phyloP scores from a whole-genome alignment of 164 flowering plant genomes.

The Santalum album region DNA sequence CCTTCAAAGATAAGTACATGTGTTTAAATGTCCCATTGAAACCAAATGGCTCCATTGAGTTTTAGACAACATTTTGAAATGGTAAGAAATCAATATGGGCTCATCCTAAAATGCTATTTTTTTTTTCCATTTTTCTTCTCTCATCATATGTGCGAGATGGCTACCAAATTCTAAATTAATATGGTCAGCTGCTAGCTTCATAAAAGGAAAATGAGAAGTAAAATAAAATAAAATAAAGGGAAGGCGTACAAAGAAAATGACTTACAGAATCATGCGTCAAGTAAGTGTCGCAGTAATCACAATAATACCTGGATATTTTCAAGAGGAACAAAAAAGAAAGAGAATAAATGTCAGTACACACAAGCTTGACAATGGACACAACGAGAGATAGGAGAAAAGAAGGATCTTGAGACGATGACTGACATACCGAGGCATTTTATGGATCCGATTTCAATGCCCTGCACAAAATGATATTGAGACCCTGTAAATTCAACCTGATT shows the following conservation, averaged over 20 bases:
- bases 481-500: neutral
- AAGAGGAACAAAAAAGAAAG: neutral
- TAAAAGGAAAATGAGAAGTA: neutral
- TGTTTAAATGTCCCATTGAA: no score
- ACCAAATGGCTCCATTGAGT: no score
- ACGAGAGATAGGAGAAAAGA: neutral
- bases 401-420: neutral
- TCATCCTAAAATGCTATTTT: no score
- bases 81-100: no score
- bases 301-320: conserved; percentile 49
- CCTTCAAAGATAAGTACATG: no score
- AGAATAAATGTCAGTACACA: neutral
- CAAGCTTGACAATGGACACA: neutral
- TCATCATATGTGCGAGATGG: no score
- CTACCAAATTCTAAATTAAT: no score
- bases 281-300: conserved; percentile 96
- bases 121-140: no score
- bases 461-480: neutral
- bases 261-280: conserved; percentile 96
- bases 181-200: no score
- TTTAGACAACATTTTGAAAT: no score
- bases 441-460: neutral
- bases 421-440: conserved; percentile 11
- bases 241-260: neutral
- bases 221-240: neutral